Percentiles rank a stretch among this genome's conserved stretches.
Conservation (phyloP, 2,329 filamentous ascomycete species). For the Metarhizium brunneum region DNA sequence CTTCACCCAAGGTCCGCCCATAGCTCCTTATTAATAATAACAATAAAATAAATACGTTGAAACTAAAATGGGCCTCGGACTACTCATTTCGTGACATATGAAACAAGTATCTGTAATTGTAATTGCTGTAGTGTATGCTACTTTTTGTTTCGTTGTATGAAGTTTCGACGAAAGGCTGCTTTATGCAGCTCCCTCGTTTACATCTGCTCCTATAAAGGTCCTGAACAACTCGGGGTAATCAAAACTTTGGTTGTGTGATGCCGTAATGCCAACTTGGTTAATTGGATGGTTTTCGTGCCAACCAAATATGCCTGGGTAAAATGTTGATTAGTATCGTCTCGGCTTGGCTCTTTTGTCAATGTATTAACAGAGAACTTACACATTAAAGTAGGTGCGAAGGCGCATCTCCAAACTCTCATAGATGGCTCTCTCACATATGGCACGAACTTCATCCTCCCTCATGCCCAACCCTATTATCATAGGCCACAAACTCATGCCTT, state of each 20-base stretch:
- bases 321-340: constrained; percentile 5
- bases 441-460: constrained; percentile 50
- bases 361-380: constrained; percentile 47
- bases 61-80: neutral
- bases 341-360: neutral
- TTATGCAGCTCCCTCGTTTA: neutral
- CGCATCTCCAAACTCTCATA: constrained; percentile 56
- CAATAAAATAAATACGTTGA: neutral
- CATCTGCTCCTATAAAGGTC: neutral
- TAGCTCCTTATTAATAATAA: neutral
- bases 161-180: neutral
- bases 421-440: constrained; percentile 48
- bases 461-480: constrained; percentile 45
- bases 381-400: constrained; percentile 63
- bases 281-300: constrained; percentile 10
- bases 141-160: neutral
- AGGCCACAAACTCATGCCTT: constrained; percentile 64
- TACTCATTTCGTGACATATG: neutral
- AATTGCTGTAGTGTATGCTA: too few relatives aligned
- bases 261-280: neutral
- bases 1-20: neutral
- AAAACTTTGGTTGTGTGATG: neutral
- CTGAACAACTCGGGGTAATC: neutral
- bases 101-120: too few relatives aligned
- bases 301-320: constrained; percentile 13